phyloP scores from a whole-genome alignment of 495 filamentous ascomycete species.

The Aspergillus mulundensis region DNA sequence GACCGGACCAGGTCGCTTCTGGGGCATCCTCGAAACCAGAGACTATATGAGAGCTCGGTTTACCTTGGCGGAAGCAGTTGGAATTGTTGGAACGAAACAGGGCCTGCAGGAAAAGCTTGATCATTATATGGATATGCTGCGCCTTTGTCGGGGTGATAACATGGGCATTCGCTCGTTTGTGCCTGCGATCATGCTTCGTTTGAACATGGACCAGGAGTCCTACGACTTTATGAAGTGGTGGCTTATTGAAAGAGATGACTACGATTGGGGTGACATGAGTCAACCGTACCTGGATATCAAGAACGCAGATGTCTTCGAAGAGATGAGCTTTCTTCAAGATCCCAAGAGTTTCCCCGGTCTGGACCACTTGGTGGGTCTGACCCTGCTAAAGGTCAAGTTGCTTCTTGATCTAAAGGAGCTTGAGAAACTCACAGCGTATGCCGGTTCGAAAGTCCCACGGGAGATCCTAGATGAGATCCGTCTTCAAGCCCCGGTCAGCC shows the following conservation, averaged over 20 bases:
- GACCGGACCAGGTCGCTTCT: not conserved
- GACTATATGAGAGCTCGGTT: not conserved
- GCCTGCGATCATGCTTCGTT: slow-evolving; percentile 42
- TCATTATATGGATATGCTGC: not conserved
- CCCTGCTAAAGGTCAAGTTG: too few relatives aligned
- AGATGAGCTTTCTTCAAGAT: not conserved
- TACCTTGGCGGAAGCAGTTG: not conserved
- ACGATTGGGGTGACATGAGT: slow-evolving; percentile 36
- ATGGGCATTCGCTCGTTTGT: slow-evolving; percentile 37
- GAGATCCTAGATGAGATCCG: too few relatives aligned
- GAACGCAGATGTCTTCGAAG: slow-evolving; percentile 26
- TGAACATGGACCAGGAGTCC: slow-evolving; percentile 49
- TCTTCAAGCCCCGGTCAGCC: too few relatives aligned
- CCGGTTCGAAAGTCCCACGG: too few relatives aligned
- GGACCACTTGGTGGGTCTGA: too few relatives aligned
- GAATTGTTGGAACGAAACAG: not conserved
- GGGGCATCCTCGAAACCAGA: not conserved
- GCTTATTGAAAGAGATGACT: slow-evolving; percentile 20
- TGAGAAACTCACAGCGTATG: too few relatives aligned
- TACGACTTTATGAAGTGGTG: slow-evolving; percentile 56
- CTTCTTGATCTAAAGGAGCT: too few relatives aligned
- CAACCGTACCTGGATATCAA: slow-evolving; percentile 26
- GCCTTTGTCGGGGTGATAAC: slow-evolving; percentile 33
- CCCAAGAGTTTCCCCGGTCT: too few relatives aligned
- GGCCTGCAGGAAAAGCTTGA: not conserved